phyloP scores from a whole-genome alignment of 208 protist genomes.

The Leishmania guyanensis region DNA sequence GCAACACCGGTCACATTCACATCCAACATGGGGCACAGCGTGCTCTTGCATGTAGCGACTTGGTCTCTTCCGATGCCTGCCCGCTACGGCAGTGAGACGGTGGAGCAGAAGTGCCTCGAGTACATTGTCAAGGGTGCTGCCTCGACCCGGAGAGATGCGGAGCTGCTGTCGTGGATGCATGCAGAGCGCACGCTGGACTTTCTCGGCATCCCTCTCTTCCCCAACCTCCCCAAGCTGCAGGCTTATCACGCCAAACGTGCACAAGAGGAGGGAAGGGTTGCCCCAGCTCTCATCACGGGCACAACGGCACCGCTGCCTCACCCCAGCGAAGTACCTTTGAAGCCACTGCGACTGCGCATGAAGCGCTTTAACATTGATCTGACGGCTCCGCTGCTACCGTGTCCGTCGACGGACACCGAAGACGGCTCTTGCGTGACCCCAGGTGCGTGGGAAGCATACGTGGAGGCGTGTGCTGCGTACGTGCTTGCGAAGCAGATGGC shows the following conservation, averaged over 20 bases:
- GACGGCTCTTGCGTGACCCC: background rate
- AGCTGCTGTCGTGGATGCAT: conserved; percentile 90
- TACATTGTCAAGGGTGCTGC: conserved; percentile 58
- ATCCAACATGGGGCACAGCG: conserved; percentile 19
- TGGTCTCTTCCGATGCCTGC: conserved; percentile 50
- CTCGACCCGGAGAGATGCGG: conserved; percentile 79
- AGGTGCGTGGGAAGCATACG: conserved; percentile 65
- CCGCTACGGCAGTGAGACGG: conserved; percentile 9
- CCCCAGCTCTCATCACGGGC: conserved; percentile 28
- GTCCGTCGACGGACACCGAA: conserved; percentile 1
- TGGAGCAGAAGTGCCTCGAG: background rate
- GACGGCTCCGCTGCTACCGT: conserved; percentile 1
- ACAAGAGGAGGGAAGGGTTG: conserved; percentile 40
- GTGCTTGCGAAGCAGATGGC: conserved; percentile 45
- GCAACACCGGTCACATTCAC: conserved; percentile 15
- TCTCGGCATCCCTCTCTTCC: conserved; percentile 75
- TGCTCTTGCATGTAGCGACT: conserved; percentile 52
- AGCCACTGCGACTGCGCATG: conserved; percentile 19
- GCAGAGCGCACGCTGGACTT: conserved; percentile 81
- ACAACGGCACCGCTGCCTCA: conserved; percentile 1
- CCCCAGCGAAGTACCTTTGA: background rate
- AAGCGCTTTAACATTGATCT: background rate
- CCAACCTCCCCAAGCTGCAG: conserved; percentile 82
- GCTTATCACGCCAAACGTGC: conserved; percentile 65
- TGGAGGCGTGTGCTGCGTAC: conserved; percentile 63